Conservation (phyloP, 345 rosid species). For the Hypericum androsaemum region DNA sequence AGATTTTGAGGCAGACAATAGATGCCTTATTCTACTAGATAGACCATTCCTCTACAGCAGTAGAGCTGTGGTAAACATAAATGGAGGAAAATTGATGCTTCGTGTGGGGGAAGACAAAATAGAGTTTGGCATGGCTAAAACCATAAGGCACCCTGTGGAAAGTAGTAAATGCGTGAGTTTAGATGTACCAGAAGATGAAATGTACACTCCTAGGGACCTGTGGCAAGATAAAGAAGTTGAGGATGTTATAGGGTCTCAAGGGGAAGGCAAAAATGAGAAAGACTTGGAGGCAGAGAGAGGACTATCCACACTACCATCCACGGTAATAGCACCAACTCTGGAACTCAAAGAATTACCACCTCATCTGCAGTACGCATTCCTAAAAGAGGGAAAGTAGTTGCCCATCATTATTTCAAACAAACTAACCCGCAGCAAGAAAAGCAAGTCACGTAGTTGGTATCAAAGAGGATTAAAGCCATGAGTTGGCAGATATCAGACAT, state of each 20-base stretch:
- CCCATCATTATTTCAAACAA: background rate
- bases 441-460: too few species aligned
- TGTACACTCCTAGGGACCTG: background rate
- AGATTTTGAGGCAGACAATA: too few species aligned
- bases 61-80: background rate
- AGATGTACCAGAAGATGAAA: background rate
- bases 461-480: too few species aligned
- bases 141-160: background rate
- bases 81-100: background rate
- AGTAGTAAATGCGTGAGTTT: background rate
- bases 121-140: background rate
- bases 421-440: background rate
- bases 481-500: too few species aligned
- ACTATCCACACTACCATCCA: background rate
- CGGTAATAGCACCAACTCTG: background rate
- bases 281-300: background rate
- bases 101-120: background rate
- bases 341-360: background rate
- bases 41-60: background rate
- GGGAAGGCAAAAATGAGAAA: background rate
- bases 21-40: too few species aligned
- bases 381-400: background rate
- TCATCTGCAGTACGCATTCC: background rate
- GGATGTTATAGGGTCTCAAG: too few species aligned
- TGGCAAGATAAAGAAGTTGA: background rate